These are phyloP conservation scores for Panellus pusillus DNA, from an alignment of 768 basidiomycete genomes.

Conservation along the genomic window DNA sequence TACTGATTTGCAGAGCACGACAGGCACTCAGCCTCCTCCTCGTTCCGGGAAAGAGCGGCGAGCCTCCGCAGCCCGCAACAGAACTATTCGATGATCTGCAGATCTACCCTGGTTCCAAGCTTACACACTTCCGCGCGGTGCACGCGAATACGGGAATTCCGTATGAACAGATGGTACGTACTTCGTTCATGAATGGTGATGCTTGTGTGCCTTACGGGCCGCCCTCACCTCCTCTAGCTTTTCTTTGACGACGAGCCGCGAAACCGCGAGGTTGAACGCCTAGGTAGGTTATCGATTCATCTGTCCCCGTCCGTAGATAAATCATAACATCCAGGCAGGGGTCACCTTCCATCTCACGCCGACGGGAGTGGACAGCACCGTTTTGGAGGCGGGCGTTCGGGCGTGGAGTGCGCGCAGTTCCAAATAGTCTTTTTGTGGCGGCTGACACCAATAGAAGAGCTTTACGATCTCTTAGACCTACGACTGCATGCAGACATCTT, in stretches of 20 bases:
- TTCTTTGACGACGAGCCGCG: constrained; percentile 74
- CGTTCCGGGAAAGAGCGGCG: constrained; percentile 40
- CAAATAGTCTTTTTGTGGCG: neutral
- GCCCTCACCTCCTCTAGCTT: constrained; percentile 34
- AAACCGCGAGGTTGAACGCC: constrained; percentile 60
- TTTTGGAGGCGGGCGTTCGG: constrained; percentile 69
- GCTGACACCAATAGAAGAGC: no score
- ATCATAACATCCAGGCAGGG: constrained; percentile 44
- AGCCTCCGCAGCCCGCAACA: constrained; percentile 45
- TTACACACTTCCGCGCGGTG: constrained; percentile 75
- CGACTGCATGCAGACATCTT: no score
- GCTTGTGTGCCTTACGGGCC: neutral
- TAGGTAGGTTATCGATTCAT: constrained; percentile 39
- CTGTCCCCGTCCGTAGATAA: neutral
- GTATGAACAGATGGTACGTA: constrained; percentile 73
- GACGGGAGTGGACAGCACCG: constrained; percentile 56
- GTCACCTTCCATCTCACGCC: constrained; percentile 80
- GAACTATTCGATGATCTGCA: constrained; percentile 70
- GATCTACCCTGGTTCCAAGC: constrained; percentile 81
- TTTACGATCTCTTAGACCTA: no score
- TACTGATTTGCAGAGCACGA: constrained; percentile 52
- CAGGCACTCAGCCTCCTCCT: constrained; percentile 69
- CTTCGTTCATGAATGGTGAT: neutral
- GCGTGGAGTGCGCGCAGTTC: constrained; percentile 49
- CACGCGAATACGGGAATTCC: constrained; percentile 75